A percentile compares a stretch with the other conserved stretches of the same genome.
Conservation (phyloP, 169 alveolate species). For the Besnoitia besnoiti region DNA sequence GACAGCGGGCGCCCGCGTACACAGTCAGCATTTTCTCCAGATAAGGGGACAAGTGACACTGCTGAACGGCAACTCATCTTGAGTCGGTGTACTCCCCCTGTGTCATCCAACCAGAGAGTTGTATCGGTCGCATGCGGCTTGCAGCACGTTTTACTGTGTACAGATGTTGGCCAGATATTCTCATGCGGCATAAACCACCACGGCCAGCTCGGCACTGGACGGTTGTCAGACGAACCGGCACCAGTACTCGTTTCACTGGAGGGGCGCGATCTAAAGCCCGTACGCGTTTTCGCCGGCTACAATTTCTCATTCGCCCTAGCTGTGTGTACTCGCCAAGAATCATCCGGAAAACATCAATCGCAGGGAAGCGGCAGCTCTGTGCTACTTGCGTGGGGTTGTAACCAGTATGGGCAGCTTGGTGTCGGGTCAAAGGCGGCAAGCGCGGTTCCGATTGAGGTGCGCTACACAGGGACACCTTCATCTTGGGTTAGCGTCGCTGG, state of each 20-base stretch:
- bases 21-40: too few species aligned
- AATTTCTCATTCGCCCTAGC: slow-evolving; percentile 1
- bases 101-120: not conserved
- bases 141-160: slow-evolving; percentile 4
- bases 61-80: too few species aligned
- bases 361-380: not conserved
- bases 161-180: not conserved
- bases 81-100: too few species aligned
- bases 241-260: not conserved
- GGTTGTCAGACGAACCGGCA: not conserved
- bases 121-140: slow-evolving; percentile 23
- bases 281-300: slow-evolving; percentile 16
- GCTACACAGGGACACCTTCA: not conserved
- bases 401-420: slow-evolving; percentile 33
- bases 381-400: slow-evolving; percentile 15
- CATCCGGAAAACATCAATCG: too few species aligned
- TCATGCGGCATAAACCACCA: not conserved
- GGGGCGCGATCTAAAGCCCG: not conserved
- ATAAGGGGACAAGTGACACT: too few species aligned
- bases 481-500: slow-evolving; percentile 32
- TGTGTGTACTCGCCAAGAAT: not conserved
- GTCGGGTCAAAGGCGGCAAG: not conserved
- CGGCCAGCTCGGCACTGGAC: slow-evolving; percentile 16
- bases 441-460: not conserved
- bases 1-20: too few species aligned